Percentiles rank a stretch among this genome's conserved stretches.
Evolutionary conservation across 768 basidiomycete genomes (phyloP).

Genomic region (Tylopilus subfusipes): DNA sequence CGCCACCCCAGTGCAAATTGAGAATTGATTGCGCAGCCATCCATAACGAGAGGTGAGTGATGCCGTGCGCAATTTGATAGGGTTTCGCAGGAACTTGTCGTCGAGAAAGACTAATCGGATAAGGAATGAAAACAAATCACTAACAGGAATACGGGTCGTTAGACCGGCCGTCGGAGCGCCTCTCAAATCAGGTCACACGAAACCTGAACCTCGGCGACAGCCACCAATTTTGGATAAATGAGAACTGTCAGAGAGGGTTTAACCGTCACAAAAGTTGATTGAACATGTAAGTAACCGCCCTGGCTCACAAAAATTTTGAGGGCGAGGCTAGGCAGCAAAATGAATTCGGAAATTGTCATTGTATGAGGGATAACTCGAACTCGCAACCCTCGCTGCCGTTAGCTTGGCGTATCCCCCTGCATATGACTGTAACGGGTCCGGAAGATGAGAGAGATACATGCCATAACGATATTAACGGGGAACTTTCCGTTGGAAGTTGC

Average conservation of each 20-base stretch:
- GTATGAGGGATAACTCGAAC: constrained; percentile 9
- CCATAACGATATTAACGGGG: constrained; percentile 32
- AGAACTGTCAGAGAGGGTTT: constrained; percentile 23
- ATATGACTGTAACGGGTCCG: constrained; percentile 35
- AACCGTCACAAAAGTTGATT: constrained; percentile 28
- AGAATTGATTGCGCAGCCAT: constrained; percentile 29
- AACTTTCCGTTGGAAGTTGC: constrained; percentile 16
- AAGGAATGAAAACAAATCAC: constrained; percentile 22
- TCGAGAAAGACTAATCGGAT: constrained; percentile 37
- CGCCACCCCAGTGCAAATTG: constrained; percentile 24
- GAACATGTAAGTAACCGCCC: constrained; percentile 23
- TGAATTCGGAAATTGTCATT: constrained; percentile 22
- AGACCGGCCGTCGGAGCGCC: constrained; percentile 14
- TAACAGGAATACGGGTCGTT: constrained; percentile 14
- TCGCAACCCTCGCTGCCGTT: constrained; percentile 25
- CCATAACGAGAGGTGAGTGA: constrained; percentile 22
- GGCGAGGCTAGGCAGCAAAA: constrained; percentile 14
- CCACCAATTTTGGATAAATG: constrained; percentile 32
- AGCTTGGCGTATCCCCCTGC: constrained; percentile 24
- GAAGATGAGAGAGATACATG: constrained; percentile 18
- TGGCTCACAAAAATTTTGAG: constrained; percentile 23
- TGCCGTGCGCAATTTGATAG: constrained; percentile 37
- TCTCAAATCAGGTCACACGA: constrained; percentile 22
- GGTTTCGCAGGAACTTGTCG: constrained; percentile 33
- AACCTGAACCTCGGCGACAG: constrained; percentile 17